Conservation (phyloP, 345 rosid species). For the Camelina hispida region DNA sequence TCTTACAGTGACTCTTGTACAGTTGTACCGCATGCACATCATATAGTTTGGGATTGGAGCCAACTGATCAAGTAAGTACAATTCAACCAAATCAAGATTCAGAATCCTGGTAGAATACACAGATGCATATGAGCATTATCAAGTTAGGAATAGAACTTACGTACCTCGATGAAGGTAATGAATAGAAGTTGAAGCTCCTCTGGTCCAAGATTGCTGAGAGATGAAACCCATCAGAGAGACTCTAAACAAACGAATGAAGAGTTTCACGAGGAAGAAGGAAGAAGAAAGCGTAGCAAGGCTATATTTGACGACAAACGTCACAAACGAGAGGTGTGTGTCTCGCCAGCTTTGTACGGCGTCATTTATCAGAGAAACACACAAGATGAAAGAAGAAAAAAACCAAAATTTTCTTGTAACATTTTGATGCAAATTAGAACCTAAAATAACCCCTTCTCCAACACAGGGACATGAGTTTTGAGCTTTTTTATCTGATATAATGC, state of each 20-base stretch:
- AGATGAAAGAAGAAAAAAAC: background rate
- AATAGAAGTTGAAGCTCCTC: conserved; percentile 36
- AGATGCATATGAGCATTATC: background rate
- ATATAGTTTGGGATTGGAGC: too few relatives aligned
- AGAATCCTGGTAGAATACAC: background rate
- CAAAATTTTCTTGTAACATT: too few relatives aligned
- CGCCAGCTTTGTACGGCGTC: conserved; percentile 15
- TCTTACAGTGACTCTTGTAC: too few relatives aligned
- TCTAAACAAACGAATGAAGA: background rate
- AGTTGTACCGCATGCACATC: too few relatives aligned
- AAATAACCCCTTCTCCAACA: background rate
- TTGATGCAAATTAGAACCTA: too few relatives aligned
- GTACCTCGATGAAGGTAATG: conserved; percentile 35
- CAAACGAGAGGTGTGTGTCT: conserved; percentile 29
- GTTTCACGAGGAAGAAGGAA: background rate
- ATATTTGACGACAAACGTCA: background rate
- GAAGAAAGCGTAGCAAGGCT: background rate
- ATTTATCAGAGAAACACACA: background rate
- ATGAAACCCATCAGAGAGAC: conserved; percentile 35
- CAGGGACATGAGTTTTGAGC: background rate
- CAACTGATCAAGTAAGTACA: too few relatives aligned
- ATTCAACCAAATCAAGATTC: background rate
- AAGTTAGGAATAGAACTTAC: too few relatives aligned
- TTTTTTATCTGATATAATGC: conserved; percentile 21
- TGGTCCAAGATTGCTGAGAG: conserved; percentile 37